Evolutionary conservation across 805 yeast species (phyloP).

Genomic region (Saccharomycopsis sp.): DNA sequence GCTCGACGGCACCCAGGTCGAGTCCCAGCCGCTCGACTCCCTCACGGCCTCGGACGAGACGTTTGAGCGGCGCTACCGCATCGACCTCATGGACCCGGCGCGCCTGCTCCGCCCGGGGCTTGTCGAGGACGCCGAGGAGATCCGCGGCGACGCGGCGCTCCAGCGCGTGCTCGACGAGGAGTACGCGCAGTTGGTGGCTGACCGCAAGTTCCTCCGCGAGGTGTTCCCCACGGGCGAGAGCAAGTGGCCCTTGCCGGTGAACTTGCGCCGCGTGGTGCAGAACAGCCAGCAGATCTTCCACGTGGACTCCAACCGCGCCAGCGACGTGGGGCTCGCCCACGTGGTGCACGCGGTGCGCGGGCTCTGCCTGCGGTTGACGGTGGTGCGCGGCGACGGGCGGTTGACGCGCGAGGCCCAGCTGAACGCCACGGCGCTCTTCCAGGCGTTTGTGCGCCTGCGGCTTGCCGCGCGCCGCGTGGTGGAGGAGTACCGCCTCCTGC

Average conservation of each 20-base stretch:
- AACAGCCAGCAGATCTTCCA: constrained; percentile 97
- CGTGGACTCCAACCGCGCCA: constrained; percentile 82
- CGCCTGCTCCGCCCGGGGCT: constrained; percentile 60
- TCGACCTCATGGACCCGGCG: constrained; percentile 74
- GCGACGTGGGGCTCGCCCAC: constrained; percentile 82
- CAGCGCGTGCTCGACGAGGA: constrained; percentile 81
- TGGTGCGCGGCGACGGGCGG: constrained; percentile 75
- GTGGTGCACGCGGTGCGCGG: constrained; percentile 65
- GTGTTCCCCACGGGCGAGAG: constrained; percentile 92
- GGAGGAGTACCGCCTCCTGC: constrained; percentile 81
- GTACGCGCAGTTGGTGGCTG: constrained; percentile 66
- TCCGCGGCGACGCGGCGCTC: constrained; percentile 78
- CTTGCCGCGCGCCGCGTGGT: constrained; percentile 84
- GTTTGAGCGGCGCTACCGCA: constrained; percentile 77
- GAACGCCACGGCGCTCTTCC: constrained; percentile 85
- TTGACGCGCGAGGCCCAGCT: constrained; percentile 80
- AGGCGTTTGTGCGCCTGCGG: constrained; percentile 87
- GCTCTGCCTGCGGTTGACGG: constrained; percentile 56
- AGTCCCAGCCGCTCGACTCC: constrained; percentile 90
- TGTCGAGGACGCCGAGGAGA: constrained; percentile 84
- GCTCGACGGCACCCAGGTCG: constrained; percentile 96
- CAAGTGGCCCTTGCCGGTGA: constrained; percentile 97
- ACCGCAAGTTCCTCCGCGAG: constrained; percentile 72
- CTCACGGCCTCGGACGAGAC: constrained; percentile 86
- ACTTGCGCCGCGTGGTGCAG: constrained; percentile 91